A percentile compares a stretch with the other conserved stretches of the same genome.
phyloP scores from a whole-genome alignment of 208 protist species.

The Wallacemonas rigidus region DNA sequence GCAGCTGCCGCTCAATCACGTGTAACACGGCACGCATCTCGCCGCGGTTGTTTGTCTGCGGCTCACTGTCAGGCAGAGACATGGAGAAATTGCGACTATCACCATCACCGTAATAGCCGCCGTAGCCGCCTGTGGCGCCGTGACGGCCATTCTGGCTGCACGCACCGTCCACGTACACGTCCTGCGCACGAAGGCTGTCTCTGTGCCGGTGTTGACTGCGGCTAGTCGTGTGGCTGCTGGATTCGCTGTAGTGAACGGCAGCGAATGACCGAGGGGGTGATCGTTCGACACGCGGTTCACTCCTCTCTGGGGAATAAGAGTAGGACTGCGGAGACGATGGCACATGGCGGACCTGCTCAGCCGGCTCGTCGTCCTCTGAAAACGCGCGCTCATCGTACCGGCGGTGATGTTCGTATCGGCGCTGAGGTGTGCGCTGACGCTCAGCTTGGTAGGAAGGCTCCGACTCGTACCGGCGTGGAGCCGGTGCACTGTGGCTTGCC shows the following conservation, averaged over 20 bases:
- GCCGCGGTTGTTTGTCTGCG: slow-evolving; percentile 86
- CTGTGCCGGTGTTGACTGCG: background rate
- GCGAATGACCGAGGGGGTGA: background rate
- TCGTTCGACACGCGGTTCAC: background rate
- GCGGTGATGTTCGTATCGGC: no score
- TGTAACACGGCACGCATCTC: slow-evolving; percentile 82
- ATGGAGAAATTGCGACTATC: slow-evolving; percentile 73
- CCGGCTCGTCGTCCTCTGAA: background rate
- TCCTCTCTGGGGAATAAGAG: background rate
- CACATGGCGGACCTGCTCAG: background rate
- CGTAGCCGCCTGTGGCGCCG: slow-evolving; percentile 67
- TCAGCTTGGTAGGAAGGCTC: background rate
- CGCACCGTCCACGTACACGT: slow-evolving; percentile 85
- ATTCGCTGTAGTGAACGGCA: background rate
- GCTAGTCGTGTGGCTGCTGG: background rate
- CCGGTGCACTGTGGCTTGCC: background rate
- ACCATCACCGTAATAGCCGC: slow-evolving; percentile 64
- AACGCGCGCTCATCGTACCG: background rate
- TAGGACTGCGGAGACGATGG: background rate
- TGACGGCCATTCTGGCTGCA: slow-evolving; percentile 70
- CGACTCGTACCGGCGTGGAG: background rate
- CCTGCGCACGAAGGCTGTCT: slow-evolving; percentile 15
- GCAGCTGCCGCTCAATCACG: slow-evolving; percentile 44
- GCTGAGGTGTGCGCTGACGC: background rate
- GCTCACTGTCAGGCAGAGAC: slow-evolving; percentile 48